These are phyloP conservation scores for Candida alai DNA, from an alignment of 805 yeast species.

Conservation along the genomic window DNA sequence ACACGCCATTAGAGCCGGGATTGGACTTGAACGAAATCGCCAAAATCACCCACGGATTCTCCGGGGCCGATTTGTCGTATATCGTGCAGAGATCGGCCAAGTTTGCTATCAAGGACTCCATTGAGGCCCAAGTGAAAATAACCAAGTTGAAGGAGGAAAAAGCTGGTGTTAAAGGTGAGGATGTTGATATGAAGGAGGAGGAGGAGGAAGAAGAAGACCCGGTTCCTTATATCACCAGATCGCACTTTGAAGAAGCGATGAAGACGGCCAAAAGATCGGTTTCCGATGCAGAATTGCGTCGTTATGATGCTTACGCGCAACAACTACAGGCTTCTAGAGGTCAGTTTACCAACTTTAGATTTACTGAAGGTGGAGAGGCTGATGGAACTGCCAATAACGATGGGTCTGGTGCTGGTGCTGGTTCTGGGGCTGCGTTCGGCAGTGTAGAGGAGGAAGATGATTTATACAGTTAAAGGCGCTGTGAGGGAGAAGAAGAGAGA, in stretches of 20 bases:
- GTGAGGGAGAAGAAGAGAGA: not conserved
- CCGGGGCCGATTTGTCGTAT: constrained; percentile 98
- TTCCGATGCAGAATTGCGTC: constrained; percentile 93
- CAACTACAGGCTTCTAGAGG: constrained; percentile 96
- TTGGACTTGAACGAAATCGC: constrained; percentile 85
- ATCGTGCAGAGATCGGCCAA: constrained; percentile 98
- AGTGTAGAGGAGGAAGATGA: constrained; percentile 58
- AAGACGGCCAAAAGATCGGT: constrained; percentile 98
- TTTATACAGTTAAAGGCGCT: constrained; percentile 46
- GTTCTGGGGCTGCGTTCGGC: constrained; percentile 44
- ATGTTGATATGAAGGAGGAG: constrained; percentile 50
- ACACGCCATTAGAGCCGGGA: constrained; percentile 98
- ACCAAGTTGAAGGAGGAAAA: constrained; percentile 36
- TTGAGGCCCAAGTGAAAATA: constrained; percentile 62
- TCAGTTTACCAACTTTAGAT: constrained; percentile 84
- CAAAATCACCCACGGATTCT: constrained; percentile 92
- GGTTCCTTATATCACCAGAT: constrained; percentile 90
- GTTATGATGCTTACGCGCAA: constrained; percentile 97
- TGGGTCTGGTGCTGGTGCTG: constrained; percentile 26
- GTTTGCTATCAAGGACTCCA: constrained; percentile 96
- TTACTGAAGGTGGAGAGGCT: constrained; percentile 54
- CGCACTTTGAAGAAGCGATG: constrained; percentile 99
- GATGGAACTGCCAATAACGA: constrained; percentile 19
- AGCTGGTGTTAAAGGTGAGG: constrained; percentile 39
- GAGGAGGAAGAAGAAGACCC: constrained; percentile 83